phyloP scores from a whole-genome alignment of 768 basidiomycete genomes.

The Boletus vinaceobasis region DNA sequence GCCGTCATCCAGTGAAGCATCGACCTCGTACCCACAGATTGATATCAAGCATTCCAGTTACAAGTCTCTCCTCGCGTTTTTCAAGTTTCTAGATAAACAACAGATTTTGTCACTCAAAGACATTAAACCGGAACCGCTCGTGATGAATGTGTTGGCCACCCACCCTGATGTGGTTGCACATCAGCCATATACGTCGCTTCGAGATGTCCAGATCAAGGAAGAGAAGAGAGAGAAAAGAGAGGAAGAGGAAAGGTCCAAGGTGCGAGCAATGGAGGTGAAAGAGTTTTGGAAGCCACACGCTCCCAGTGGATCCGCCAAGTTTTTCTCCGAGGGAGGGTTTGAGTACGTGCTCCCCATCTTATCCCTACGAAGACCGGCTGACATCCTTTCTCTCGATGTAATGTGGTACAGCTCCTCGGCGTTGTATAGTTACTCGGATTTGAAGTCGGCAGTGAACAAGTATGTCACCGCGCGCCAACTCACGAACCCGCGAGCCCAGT shows the following conservation, averaged over 20 bases:
- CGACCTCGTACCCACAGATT: constrained; percentile 42
- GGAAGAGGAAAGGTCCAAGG: constrained; percentile 44
- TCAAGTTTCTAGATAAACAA: constrained; percentile 75
- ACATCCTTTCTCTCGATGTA: background rate
- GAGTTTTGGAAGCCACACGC: constrained; percentile 79
- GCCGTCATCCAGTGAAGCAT: constrained; percentile 8
- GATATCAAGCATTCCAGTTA: constrained; percentile 76
- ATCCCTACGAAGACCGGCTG: background rate
- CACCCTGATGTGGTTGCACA: constrained; percentile 60
- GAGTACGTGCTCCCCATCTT: constrained; percentile 44
- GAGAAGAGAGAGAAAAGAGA: constrained; percentile 58
- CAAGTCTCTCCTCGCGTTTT: constrained; percentile 80
- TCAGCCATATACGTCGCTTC: constrained; percentile 51
- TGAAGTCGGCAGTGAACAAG: constrained; percentile 53
- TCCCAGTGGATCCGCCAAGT: constrained; percentile 38
- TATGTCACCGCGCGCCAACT: constrained; percentile 64
- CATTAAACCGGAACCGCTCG: constrained; percentile 47
- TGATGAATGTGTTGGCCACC: constrained; percentile 49
- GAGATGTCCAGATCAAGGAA: constrained; percentile 61
- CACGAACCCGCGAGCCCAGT: constrained; percentile 61
- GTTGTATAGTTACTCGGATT: constrained; percentile 54
- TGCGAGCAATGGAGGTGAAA: constrained; percentile 52
- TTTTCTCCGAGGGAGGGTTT: constrained; percentile 63
- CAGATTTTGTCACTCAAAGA: constrained; percentile 71
- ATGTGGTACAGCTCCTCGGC: constrained; percentile 41